Evolutionary conservation across 106 monocot species (phyloP).

Genomic region (Triglochin maritima): DNA sequence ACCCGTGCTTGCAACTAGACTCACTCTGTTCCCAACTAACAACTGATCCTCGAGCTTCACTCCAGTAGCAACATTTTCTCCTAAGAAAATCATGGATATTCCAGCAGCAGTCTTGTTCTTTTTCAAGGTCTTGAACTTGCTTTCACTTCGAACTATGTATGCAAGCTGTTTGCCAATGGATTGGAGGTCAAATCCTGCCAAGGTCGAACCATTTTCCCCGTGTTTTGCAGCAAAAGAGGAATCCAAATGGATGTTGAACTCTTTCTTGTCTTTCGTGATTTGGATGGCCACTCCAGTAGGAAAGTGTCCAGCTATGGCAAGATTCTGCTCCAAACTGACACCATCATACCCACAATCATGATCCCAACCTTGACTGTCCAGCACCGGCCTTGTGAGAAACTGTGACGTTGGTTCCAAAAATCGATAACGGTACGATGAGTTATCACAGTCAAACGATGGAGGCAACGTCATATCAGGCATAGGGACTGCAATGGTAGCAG

Average conservation of each 20-base stretch:
- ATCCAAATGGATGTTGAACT: constrained; percentile 78
- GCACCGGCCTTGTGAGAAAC: constrained; percentile 63
- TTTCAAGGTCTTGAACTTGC: constrained; percentile 75
- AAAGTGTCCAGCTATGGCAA: constrained; percentile 43
- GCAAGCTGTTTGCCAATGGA: constrained; percentile 70
- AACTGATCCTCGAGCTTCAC: constrained; percentile 78
- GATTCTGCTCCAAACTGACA: constrained; percentile 72
- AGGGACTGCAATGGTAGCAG: constrained; percentile 63
- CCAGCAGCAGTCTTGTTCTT: constrained; percentile 82
- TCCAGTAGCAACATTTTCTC: constrained; percentile 74
- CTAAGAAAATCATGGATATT: constrained; percentile 71
- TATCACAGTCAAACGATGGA: constrained; percentile 74
- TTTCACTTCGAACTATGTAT: constrained; percentile 62
- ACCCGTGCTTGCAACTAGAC: constrained; percentile 60
- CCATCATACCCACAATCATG: constrained; percentile 97
- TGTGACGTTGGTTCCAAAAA: constrained; percentile 84
- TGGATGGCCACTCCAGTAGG: constrained; percentile 58
- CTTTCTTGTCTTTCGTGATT: constrained; percentile 93
- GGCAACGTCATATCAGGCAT: constrained; percentile 90
- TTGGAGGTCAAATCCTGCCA: constrained; percentile 86
- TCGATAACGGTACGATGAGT: constrained; percentile 65
- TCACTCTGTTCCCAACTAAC: constrained; percentile 51
- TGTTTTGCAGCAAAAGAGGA: constrained; percentile 75
- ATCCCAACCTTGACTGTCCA: constrained; percentile 91
- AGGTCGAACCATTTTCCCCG: constrained; percentile 65